These are phyloP conservation scores for Phlebiopsis flavidoalba DNA, from an alignment of 768 basidiomycete species.

Conservation along the genomic window DNA sequence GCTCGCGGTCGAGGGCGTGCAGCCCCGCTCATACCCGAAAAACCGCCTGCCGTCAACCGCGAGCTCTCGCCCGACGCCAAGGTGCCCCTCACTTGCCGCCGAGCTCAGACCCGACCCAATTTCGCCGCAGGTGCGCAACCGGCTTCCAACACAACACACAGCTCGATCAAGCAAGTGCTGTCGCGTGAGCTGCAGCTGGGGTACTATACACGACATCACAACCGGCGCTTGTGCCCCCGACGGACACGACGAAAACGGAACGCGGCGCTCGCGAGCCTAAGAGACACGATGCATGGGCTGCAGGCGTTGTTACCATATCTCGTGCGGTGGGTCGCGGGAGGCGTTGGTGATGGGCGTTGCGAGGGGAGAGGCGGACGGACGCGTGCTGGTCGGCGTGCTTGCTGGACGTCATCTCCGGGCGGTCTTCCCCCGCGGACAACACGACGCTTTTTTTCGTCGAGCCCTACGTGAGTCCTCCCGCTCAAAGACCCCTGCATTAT, in stretches of 20 bases:
- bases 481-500: neutral
- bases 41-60: slow-evolving; percentile 77
- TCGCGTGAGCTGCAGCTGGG: slow-evolving; percentile 92
- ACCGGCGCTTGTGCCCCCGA: slow-evolving; percentile 71
- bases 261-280: slow-evolving; percentile 89
- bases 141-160: slow-evolving; percentile 65
- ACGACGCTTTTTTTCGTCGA: slow-evolving; percentile 80
- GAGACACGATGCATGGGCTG: slow-evolving; percentile 82
- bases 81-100: slow-evolving; percentile 23
- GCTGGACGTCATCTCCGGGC: slow-evolving; percentile 64
- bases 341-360: slow-evolving; percentile 64
- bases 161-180: slow-evolving; percentile 86
- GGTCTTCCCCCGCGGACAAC: slow-evolving; percentile 78
- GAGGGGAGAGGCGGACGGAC: slow-evolving; percentile 59
- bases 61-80: slow-evolving; percentile 36
- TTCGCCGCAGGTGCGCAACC: slow-evolving; percentile 28
- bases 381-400: slow-evolving; percentile 74
- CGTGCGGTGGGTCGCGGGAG: slow-evolving; percentile 92
- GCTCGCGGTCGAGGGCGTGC: slow-evolving; percentile 94
- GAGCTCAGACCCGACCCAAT: slow-evolving; percentile 23
- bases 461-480: slow-evolving; percentile 73
- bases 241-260: slow-evolving; percentile 69
- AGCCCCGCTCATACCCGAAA: slow-evolving; percentile 94
- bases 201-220: slow-evolving; percentile 90
- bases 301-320: slow-evolving; percentile 91